Conservation (phyloP, 2,329 filamentous ascomycete species). For the Trichoderma afroharzianum region DNA sequence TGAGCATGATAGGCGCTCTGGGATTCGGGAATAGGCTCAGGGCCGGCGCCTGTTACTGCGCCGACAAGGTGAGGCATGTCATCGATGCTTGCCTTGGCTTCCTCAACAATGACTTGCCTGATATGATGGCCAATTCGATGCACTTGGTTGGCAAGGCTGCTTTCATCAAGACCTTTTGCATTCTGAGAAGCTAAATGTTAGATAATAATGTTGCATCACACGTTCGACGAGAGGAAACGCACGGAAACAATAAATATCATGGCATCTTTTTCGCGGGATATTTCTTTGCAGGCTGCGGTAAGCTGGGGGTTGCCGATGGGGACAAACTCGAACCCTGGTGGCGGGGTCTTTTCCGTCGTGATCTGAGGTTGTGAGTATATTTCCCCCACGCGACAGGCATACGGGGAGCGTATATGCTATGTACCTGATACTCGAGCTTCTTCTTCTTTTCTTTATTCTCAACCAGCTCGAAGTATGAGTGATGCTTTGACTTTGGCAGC, state of each 20-base stretch:
- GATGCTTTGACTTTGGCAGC: constrained; percentile 51
- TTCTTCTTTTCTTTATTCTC: constrained; percentile 63
- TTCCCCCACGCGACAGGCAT: background rate
- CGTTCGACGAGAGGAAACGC: constrained; percentile 27
- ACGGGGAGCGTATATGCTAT: background rate
- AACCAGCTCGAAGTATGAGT: constrained; percentile 61
- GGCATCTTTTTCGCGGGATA: constrained; percentile 58
- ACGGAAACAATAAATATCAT: constrained; percentile 67
- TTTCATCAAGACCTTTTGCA: constrained; percentile 31
- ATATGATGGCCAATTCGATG: constrained; percentile 61
- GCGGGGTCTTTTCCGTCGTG: constrained; percentile 49
- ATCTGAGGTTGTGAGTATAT: constrained; percentile 42
- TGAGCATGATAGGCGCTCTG: constrained; percentile 60
- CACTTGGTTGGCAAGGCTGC: constrained; percentile 48
- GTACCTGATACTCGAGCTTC: constrained; percentile 61
- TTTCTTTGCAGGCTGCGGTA: constrained; percentile 59
- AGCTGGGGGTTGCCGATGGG: constrained; percentile 60
- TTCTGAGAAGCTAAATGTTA: constrained; percentile 23
- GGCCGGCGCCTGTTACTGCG: constrained; percentile 30
- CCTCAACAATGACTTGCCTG: constrained; percentile 55
- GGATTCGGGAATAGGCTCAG: constrained; percentile 57
- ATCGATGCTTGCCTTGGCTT: constrained; percentile 40
- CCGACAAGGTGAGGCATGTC: constrained; percentile 24
- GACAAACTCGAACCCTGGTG: constrained; percentile 60
- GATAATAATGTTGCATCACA: background rate